phyloP scores from a whole-genome alignment of 1,284 basidiomycete species.

The Xanthoconium separans region DNA sequence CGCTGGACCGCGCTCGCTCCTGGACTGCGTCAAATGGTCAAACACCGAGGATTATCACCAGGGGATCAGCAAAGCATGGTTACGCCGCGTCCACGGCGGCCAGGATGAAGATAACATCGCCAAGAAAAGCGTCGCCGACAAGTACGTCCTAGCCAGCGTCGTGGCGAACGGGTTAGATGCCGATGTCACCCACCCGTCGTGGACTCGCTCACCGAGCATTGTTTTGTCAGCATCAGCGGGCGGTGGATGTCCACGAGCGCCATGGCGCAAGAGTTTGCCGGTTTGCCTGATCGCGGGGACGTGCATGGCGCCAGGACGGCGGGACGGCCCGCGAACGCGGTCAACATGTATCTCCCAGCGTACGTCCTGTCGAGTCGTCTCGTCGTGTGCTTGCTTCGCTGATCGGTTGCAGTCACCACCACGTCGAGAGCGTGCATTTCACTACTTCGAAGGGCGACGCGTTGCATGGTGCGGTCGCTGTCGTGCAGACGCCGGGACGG shows the following conservation, averaged over 20 bases:
- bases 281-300: conserved; percentile 34
- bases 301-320: conserved; percentile 17
- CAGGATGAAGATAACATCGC: conserved; percentile 44
- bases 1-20: conserved; percentile 9
- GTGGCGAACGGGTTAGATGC: conserved; percentile 57
- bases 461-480: conserved; percentile 62
- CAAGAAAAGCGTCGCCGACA: conserved; percentile 51
- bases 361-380: conserved; percentile 31
- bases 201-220: conserved; percentile 5
- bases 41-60: conserved; percentile 67
- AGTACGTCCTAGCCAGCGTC: conserved; percentile 65
- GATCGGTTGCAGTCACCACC: conserved; percentile 50
- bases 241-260: conserved; percentile 58
- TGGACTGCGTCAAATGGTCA: conserved; percentile 52
- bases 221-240: conserved; percentile 55
- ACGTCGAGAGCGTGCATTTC: conserved; percentile 74
- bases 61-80: conserved; percentile 67
- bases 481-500: conserved; percentile 62
- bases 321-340: conserved; percentile 38
- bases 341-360: conserved; percentile 65
- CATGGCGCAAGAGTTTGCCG: conserved; percentile 66
- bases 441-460: conserved; percentile 36
- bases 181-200: neutral
- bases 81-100: conserved; percentile 40
- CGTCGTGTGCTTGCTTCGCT: conserved; percentile 3